Evolutionary conservation across 1,139 yeast species (phyloP).

Genomic region (Kurtzmaniella quercitrusa): DNA sequence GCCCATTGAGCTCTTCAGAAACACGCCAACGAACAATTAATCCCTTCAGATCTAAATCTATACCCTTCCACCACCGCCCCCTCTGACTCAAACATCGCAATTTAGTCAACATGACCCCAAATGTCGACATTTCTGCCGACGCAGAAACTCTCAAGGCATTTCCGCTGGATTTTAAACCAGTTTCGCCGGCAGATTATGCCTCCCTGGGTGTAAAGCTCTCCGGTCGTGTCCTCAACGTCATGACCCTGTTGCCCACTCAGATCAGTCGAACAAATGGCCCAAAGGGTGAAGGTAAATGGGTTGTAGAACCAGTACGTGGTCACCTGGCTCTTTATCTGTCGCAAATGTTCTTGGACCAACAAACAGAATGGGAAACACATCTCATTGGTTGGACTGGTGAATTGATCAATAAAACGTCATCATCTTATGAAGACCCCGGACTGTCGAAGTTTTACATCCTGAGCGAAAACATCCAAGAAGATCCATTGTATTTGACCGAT

Average conservation of each 20-base stretch:
- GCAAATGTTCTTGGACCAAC: conserved; percentile 57
- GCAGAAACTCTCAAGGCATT: conserved; percentile 14
- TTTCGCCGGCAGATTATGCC: not conserved
- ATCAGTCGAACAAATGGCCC: conserved; percentile 40
- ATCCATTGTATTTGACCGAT: conserved; percentile 59
- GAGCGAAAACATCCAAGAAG: conserved; percentile 37
- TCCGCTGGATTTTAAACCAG: not conserved
- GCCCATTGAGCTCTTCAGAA: no score
- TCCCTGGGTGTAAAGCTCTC: conserved; percentile 32
- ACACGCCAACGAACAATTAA: no score
- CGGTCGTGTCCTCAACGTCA: conserved; percentile 66
- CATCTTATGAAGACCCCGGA: conserved; percentile 13
- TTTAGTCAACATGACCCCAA: not conserved
- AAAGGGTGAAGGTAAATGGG: conserved; percentile 33
- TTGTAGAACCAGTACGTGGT: conserved; percentile 68
- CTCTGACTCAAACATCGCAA: not conserved
- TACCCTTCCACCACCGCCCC: not conserved
- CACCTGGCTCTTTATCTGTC: conserved; percentile 83
- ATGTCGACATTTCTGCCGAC: conserved; percentile 11
- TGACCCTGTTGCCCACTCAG: conserved; percentile 66
- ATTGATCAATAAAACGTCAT: conserved; percentile 40
- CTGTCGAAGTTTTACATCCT: conserved; percentile 5
- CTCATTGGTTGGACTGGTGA: conserved; percentile 97
- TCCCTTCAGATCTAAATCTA: no score
- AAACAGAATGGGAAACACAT: conserved; percentile 81